Conservation (phyloP, 805 yeast genomes). For the Ogataea neopini region DNA sequence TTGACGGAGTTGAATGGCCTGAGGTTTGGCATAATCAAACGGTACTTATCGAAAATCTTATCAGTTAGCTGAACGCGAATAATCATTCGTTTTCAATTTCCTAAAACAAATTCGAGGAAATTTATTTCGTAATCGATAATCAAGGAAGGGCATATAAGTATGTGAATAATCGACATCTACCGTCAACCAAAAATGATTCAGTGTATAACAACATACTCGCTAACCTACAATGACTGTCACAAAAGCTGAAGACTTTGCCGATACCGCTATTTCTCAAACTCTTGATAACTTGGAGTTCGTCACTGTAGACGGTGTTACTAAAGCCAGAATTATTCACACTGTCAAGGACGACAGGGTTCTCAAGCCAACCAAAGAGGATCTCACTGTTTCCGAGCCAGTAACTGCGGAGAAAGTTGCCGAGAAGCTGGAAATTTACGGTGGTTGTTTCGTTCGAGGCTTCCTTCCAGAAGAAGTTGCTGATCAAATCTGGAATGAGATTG, state of each 20-base stretch:
- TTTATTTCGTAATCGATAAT: too few species aligned
- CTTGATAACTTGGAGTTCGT: background rate
- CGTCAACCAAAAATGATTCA: too few species aligned
- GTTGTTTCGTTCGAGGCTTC: slow-evolving; percentile 4
- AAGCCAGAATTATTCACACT: background rate
- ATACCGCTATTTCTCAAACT: background rate
- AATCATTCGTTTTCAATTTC: background rate
- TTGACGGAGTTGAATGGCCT: too few species aligned
- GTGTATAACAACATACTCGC: too few species aligned
- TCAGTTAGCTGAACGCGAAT: too few species aligned
- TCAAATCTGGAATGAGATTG: slow-evolving; percentile 2
- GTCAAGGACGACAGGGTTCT: background rate
- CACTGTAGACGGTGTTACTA: background rate
- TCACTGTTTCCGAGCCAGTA: slow-evolving; percentile 7
- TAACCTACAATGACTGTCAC: background rate
- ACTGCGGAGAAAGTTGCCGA: slow-evolving; percentile 1
- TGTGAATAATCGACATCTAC: too few species aligned
- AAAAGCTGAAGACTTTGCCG: background rate
- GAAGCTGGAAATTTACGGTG: slow-evolving; percentile 6
- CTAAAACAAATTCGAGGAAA: background rate
- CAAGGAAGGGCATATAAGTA: too few species aligned
- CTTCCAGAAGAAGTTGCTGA: slow-evolving; percentile 3
- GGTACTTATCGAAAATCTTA: too few species aligned
- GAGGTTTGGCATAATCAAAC: too few species aligned
- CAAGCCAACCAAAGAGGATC: slow-evolving; percentile 3